Percentiles rank a stretch among this genome's conserved stretches.
phyloP scores from a whole-genome alignment of 1,139 yeast genomes.

The Entelexis paramagnoliae region DNA sequence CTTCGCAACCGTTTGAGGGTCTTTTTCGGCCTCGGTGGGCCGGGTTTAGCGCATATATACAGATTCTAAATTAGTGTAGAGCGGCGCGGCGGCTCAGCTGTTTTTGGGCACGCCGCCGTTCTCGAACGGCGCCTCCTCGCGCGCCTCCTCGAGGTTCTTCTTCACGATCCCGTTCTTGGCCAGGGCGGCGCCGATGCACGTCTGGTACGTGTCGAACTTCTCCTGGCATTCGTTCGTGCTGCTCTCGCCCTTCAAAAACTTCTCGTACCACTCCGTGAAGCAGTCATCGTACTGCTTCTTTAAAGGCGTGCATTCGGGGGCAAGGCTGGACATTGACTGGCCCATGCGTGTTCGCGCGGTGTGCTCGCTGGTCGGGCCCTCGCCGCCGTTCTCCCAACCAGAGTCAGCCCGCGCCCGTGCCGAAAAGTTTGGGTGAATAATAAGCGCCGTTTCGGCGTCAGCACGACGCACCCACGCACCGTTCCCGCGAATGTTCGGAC shows the following conservation, averaged over 20 bases:
- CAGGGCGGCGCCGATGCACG: constrained; percentile 71
- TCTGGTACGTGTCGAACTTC: constrained; percentile 76
- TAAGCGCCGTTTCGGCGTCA: background rate
- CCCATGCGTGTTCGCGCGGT: constrained; percentile 28
- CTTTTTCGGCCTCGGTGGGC: too few relatives aligned
- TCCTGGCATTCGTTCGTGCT: constrained; percentile 80
- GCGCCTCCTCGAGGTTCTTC: constrained; percentile 82
- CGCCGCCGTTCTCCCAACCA: background rate
- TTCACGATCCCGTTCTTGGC: constrained; percentile 55
- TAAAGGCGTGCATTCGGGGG: constrained; percentile 88
- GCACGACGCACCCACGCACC: background rate
- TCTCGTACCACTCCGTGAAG: constrained; percentile 91
- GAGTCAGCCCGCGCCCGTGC: background rate
- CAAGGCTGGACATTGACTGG: constrained; percentile 74
- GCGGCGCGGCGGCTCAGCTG: constrained; percentile 10
- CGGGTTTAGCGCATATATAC: too few relatives aligned
- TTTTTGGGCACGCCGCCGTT: constrained; percentile 42
- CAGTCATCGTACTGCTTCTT: constrained; percentile 84
- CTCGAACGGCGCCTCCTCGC: constrained; percentile 83
- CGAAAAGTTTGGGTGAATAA: constrained; percentile 1
- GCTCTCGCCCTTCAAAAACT: constrained; percentile 61
- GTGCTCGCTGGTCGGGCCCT: background rate
- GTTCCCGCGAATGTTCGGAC: background rate
- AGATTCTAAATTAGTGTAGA: too few relatives aligned
- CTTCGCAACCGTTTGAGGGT: too few relatives aligned